Evolutionary conservation across 257 asterid species (phyloP).

Genomic region (Rauvolfia tetraphylla): DNA sequence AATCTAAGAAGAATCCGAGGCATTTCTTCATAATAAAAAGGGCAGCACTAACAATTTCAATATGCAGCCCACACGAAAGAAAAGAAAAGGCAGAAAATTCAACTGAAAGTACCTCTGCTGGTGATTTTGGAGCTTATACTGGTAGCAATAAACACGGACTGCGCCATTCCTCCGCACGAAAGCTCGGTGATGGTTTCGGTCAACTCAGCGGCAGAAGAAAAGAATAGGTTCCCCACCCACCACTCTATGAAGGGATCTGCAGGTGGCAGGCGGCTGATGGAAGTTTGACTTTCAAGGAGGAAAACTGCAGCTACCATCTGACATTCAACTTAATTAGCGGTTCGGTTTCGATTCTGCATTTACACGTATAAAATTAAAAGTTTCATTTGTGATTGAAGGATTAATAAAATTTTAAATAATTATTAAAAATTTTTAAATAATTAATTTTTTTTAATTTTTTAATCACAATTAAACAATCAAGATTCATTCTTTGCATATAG

Average conservation of each 20-base stretch:
- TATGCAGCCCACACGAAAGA: background rate
- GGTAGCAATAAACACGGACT: slow-evolving; percentile 1
- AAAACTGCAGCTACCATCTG: too few relatives aligned
- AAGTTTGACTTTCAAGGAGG: too few relatives aligned
- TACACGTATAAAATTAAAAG: too few relatives aligned
- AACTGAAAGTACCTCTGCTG: background rate
- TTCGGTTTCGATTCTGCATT: too few relatives aligned
- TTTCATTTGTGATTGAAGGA: too few relatives aligned
- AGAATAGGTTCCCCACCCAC: background rate
- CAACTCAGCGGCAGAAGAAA: background rate
- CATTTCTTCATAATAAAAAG: background rate
- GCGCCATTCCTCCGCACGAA: slow-evolving; percentile 9
- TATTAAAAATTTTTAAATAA: too few relatives aligned
- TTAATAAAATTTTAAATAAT: too few relatives aligned
- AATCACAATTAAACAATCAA: too few relatives aligned
- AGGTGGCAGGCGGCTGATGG: background rate
- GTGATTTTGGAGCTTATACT: slow-evolving; percentile 2
- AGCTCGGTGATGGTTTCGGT: background rate
- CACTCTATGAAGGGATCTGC: background rate
- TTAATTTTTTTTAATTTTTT: too few relatives aligned
- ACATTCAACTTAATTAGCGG: too few relatives aligned
- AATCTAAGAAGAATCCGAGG: background rate
- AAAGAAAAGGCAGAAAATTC: background rate
- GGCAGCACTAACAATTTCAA: background rate
- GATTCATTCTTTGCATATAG: too few relatives aligned